Conservation (phyloP, 441 rosid species). For the Geranium incanum region DNA sequence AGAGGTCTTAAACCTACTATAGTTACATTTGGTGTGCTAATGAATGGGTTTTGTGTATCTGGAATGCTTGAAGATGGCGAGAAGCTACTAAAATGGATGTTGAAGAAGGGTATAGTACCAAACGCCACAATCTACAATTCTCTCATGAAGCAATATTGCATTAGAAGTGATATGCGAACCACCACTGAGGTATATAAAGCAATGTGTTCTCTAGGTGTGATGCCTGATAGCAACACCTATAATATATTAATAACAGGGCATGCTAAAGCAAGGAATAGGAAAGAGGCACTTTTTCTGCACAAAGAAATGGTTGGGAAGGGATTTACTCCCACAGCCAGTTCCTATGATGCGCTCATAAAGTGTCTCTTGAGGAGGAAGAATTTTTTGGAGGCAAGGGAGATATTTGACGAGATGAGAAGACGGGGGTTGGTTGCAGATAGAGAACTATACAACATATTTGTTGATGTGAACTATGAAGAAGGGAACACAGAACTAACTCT, state of each 20-base stretch:
- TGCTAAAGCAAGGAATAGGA: constrained; percentile 88
- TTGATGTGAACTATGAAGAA: constrained; percentile 53
- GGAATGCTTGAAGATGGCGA: constrained; percentile 79
- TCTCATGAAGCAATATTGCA: constrained; percentile 65
- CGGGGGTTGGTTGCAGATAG: constrained; percentile 50
- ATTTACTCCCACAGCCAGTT: constrained; percentile 37
- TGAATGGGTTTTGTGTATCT: constrained; percentile 72
- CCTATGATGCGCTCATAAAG: constrained; percentile 62
- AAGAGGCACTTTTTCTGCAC: constrained; percentile 83
- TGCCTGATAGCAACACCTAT: constrained; percentile 66
- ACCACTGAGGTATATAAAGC: constrained; percentile 41
- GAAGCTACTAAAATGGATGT: constrained; percentile 72
- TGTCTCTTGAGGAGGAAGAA: constrained; percentile 70
- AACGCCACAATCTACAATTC: constrained; percentile 70
- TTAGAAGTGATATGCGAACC: constrained; percentile 45
- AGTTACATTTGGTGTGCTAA: constrained; percentile 79
- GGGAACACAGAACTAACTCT: constrained; percentile 47
- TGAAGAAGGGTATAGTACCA: constrained; percentile 63
- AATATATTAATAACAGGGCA: constrained; percentile 78
- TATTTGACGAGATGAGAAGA: constrained; percentile 68
- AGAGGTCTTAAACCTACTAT: constrained; percentile 63
- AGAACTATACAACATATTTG: constrained; percentile 51
- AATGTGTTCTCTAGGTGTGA: constrained; percentile 56
- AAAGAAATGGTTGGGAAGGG: constrained; percentile 65
- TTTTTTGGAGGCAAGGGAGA: constrained; percentile 53